These are phyloP conservation scores for Acanthamoeba triangularis DNA, from an alignment of 208 protist species.

Conservation along the genomic window DNA sequence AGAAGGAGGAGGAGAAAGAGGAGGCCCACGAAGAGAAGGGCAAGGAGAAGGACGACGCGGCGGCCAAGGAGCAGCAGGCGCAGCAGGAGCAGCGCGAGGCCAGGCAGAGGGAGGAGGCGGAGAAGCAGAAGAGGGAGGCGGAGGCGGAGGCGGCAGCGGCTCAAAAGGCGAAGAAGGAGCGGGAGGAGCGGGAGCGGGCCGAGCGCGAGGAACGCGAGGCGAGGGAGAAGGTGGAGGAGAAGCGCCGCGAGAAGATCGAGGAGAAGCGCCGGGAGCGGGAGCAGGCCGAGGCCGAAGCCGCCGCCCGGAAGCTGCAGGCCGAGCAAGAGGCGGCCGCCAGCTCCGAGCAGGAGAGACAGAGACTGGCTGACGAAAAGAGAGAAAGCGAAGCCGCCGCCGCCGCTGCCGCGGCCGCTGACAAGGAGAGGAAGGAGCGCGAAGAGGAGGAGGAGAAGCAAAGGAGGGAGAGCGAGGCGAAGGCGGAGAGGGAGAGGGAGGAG, in stretches of 20 bases:
- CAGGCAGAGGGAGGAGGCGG: background rate
- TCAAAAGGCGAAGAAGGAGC: background rate
- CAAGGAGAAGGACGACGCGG: background rate
- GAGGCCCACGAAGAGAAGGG: background rate
- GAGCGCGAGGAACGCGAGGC: background rate
- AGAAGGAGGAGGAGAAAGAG: background rate
- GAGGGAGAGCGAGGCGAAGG: background rate
- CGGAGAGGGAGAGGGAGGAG: background rate
- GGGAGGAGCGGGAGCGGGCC: background rate
- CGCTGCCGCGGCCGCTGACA: background rate
- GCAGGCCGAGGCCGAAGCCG: background rate
- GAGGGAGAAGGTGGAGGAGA: conserved; percentile 6
- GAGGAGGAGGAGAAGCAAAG: background rate
- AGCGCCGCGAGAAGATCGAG: background rate
- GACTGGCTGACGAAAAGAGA: background rate
- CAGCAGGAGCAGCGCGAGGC: background rate
- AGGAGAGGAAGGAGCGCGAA: background rate
- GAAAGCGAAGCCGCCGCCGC: conserved; percentile 13
- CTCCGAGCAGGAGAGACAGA: background rate
- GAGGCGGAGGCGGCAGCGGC: background rate
- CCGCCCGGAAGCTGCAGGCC: background rate
- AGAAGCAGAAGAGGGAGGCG: background rate
- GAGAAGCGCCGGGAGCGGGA: background rate
- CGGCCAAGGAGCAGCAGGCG: background rate
- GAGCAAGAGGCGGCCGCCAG: background rate